Base-by-base conservation (phyloP, 2,329 filamentous ascomycete genomes). In the Colletotrichum musae region DNA sequence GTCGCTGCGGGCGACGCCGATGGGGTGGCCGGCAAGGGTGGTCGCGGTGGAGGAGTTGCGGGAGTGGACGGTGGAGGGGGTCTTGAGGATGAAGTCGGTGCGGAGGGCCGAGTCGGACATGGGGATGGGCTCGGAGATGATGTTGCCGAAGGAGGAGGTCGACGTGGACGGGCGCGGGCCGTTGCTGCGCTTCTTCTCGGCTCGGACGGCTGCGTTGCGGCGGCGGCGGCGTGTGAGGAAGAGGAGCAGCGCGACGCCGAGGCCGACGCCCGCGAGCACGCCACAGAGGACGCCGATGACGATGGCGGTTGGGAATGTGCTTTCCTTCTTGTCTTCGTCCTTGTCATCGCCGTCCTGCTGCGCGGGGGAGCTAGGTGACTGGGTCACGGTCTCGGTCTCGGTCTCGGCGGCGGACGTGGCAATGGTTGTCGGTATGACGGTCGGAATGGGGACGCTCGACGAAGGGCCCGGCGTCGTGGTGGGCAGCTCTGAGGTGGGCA, bases 111-210 rank as follows among this genome's bases (percentile, higher is more conserved):
- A 77, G 73, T 81, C 78, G 24, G 78, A 74, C 63, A 80, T 76
- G 54, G 86, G 79, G 66, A 91, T 83, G 68, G 91, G 83, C 73
- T 90, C 85, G 71, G 87, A 89, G 73, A 91, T 86, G 54, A 87
- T 83, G 73, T 85, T 85, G 70, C 83, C 81, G 62, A 84, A 85
- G 5, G 80, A 81, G 28, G 82, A 82, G 6, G 77, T 78, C 0
- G 78, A 79, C 12, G 73, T 75, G 9, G 76, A 70, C 75, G 56
- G 75, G 66, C 47, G 71, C 71, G 39, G 58, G 43, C 28, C 61
- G 36, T 16, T 66, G 54, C 45, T 65, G 51, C 54, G 71, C 64
- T 77, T 68, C 72, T 74, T 67, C 66, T 72, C 54, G 53, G 72
- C 58, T 59, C 39, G 21, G 41, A 64, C n/a, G 56, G 63, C 28